Evolutionary conservation across 441 rosid species (phyloP), one percentile per base, ranked within the genome.

Genomic region (Breynia disticha): DNA sequence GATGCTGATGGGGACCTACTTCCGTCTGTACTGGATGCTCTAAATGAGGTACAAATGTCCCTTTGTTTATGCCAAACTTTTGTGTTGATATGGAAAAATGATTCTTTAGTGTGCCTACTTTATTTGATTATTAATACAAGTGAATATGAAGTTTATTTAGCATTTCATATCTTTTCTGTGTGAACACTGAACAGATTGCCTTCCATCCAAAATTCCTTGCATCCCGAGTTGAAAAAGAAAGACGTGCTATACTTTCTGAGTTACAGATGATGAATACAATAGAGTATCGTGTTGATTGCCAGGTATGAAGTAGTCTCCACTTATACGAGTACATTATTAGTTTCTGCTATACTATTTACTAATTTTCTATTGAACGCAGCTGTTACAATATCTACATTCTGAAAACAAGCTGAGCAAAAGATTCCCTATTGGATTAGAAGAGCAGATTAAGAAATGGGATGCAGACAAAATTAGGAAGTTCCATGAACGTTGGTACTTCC

Each of bases 241-340:
- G 96, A 39, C 87, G 96, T 17, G 99, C 99, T 62, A 94, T 94
- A 70, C 96, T 94, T 76, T 94, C 99, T 21, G 97, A 94, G 76
- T 68, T 94, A 54, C 99, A 94, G 73, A 94, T 94, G 99, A 94
- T 94, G 99, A 94, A 94, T 67, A 90, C 99, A 3, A 94, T 94
- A 54, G 99, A 94, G 70, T 94, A 94, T 66, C 96, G 99, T 69
- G 99, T 94, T 48, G 99, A 94, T 74, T 94, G 99, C 72, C 99
- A 89, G 95, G 99, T 93, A 62, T 57, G 48, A 20, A 58, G 53
- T 35, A 49, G n/a, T n/a, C n/a, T n/a, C n/a, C n/a, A n/a, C n/a
- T n/a, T n/a, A n/a, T n/a, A 41, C 52, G 13, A 38, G 59, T 46
- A 35, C 53, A 41, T 64, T 50, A 11, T 21, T 62, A 32, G 50